Evolutionary conservation across 169 alveolate species (phyloP).

Genomic region (Cryptosporidium meleagridis): DNA sequence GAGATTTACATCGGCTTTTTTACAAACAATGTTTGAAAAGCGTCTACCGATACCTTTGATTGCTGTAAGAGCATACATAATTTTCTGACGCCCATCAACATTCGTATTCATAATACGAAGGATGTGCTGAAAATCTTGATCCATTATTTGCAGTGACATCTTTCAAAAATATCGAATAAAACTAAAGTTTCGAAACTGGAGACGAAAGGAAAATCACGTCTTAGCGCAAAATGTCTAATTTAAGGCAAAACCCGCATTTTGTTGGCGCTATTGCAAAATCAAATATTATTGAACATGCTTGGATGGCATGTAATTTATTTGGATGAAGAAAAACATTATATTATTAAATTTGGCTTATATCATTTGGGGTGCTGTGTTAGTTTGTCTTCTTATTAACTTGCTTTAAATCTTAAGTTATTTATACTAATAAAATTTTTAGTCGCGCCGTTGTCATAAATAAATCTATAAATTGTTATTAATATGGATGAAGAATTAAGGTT

Average conservation of each 20-base stretch:
- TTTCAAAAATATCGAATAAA: slow-evolving; percentile 60
- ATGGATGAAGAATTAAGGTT: background rate
- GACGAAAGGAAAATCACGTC: slow-evolving; percentile 39
- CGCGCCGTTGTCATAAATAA: background rate
- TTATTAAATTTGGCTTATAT: too few relatives aligned
- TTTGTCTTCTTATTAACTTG: background rate
- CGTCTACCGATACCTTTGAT: slow-evolving; percentile 99
- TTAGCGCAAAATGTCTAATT: slow-evolving; percentile 59
- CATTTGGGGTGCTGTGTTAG: background rate
- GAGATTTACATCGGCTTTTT: slow-evolving; percentile 96
- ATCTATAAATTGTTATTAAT: background rate
- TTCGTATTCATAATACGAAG: slow-evolving; percentile 98
- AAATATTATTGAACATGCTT: too few relatives aligned
- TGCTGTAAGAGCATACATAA: slow-evolving; percentile 95
- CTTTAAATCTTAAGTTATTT: background rate
- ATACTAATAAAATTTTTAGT: background rate
- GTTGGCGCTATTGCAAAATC: background rate
- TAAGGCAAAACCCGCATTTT: background rate
- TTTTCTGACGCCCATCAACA: slow-evolving; percentile 98
- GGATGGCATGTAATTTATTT: background rate
- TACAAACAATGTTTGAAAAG: slow-evolving; percentile 95
- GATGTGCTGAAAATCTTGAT: slow-evolving; percentile 96
- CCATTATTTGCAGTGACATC: slow-evolving; percentile 77
- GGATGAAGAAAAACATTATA: background rate
- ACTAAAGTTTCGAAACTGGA: background rate